Percentiles rank a stretch among this genome's conserved stretches.
Evolutionary conservation across 768 basidiomycete species (phyloP).

Genomic region (Amanita pseudoporphyria): DNA sequence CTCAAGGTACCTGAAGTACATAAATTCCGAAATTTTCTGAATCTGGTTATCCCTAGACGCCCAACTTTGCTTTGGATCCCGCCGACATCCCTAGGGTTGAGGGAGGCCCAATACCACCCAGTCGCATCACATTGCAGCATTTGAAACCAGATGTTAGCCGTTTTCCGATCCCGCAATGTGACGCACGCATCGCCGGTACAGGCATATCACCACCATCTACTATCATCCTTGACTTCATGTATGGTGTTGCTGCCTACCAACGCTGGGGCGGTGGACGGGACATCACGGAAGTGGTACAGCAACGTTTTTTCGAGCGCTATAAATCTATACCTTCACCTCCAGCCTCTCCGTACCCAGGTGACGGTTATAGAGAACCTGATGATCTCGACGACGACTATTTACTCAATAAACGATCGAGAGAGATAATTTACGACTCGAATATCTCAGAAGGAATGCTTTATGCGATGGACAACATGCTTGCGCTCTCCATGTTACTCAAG

Average conservation of each 20-base stretch:
- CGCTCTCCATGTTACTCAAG: too few species aligned
- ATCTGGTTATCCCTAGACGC: slow-evolving; percentile 5
- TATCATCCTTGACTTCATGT: slow-evolving; percentile 8
- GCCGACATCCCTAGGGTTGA: slow-evolving; percentile 11
- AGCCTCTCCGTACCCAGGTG: too few species aligned
- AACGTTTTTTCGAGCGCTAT: neutral
- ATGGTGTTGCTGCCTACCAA: too few species aligned
- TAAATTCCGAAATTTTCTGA: slow-evolving; percentile 4
- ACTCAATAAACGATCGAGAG: slow-evolving; percentile 5
- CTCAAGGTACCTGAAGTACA: neutral
- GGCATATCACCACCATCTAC: neutral
- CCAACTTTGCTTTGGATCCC: too few species aligned
- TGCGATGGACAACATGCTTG: too few species aligned
- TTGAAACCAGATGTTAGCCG: neutral
- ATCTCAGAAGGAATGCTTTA: slow-evolving; percentile 9
- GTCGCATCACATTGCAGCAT: slow-evolving; percentile 11
- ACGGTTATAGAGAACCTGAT: neutral
- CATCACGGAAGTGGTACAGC: slow-evolving; percentile 9
- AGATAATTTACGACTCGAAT: slow-evolving; percentile 4
- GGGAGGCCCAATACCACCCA: too few species aligned
- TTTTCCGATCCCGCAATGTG: neutral
- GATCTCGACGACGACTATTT: slow-evolving; percentile 1
- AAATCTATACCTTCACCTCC: too few species aligned
- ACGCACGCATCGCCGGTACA: too few species aligned
- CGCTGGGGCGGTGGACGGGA: slow-evolving; percentile 6